These are phyloP conservation scores for Prunella vulgaris DNA, from an alignment of 257 asterid species.

Conservation along the genomic window DNA sequence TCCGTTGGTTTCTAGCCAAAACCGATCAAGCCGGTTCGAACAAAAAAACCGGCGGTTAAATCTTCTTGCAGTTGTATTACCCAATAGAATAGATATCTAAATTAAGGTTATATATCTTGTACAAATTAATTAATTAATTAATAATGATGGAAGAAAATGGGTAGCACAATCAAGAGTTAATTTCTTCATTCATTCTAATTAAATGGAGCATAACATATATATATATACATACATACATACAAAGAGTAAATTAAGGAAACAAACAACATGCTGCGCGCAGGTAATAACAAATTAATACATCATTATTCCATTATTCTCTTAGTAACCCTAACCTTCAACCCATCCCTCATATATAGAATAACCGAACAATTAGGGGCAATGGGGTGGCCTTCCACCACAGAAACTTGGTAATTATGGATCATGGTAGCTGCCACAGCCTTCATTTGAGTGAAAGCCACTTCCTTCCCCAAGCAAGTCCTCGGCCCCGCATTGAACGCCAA, in stretches of 20 bases:
- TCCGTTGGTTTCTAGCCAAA: too few relatives aligned
- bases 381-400: slow-evolving; percentile 37
- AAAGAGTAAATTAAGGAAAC: not conserved
- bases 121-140: too few relatives aligned
- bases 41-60: too few relatives aligned
- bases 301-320: slow-evolving; percentile 41
- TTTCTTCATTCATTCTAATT: not conserved
- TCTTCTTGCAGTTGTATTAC: too few relatives aligned
- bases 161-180: not conserved
- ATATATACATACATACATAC: not conserved
- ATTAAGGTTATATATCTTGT: too few relatives aligned
- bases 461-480: slow-evolving; percentile 66
- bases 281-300: not conserved
- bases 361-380: slow-evolving; percentile 52
- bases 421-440: slow-evolving; percentile 51
- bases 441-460: slow-evolving; percentile 55
- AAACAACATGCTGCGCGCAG: not conserved
- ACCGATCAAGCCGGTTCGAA: too few relatives aligned
- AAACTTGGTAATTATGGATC: slow-evolving; percentile 42
- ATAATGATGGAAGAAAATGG: too few relatives aligned
- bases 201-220: too few relatives aligned
- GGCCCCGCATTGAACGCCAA: slow-evolving; percentile 75
- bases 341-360: slow-evolving; percentile 53
- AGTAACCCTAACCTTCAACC: slow-evolving; percentile 45
- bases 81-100: too few relatives aligned